A percentile compares a stretch with the other conserved stretches of the same genome.
Conservation (phyloP, 495 filamentous ascomycete genomes). For the Platismatia glauca region DNA sequence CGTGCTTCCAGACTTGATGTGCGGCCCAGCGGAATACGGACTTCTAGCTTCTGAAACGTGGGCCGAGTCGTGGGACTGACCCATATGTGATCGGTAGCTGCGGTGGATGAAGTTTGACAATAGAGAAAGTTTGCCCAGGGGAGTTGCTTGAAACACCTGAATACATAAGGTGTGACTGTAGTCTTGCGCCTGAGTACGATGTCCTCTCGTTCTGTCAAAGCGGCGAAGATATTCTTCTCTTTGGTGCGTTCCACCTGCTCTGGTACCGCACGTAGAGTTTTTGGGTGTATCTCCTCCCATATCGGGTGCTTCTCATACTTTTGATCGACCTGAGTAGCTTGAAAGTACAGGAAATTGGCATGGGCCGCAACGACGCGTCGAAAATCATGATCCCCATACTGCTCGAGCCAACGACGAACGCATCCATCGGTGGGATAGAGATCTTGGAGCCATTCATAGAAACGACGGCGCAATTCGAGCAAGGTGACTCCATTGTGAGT, state of each 20-base stretch:
- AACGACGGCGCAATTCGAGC: conserved; percentile 43
- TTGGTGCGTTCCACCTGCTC: conserved; percentile 8
- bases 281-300: conserved; percentile 38
- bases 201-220: conserved; percentile 11
- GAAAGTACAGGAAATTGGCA: conserved; percentile 53
- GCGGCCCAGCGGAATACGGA: not conserved
- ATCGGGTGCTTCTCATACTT: conserved; percentile 31
- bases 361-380: conserved; percentile 46
- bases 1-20: not conserved
- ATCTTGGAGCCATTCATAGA: conserved; percentile 44
- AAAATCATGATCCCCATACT: conserved; percentile 46
- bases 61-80: no score
- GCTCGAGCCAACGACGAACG: conserved; percentile 42
- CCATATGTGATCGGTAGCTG: not conserved
- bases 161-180: conserved; percentile 58
- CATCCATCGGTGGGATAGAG: conserved; percentile 30
- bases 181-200: conserved; percentile 33
- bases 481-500: conserved; percentile 34
- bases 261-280: conserved; percentile 18
- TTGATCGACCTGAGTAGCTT: conserved; percentile 32
- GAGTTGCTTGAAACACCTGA: conserved; percentile 53
- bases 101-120: not conserved
- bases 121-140: conserved; percentile 44
- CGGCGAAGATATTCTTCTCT: not conserved
- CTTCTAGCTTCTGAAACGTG: not conserved